Evolutionary conservation across 108 stramenopile genomes (phyloP).

Genomic region (Skeletonema tropicum): DNA sequence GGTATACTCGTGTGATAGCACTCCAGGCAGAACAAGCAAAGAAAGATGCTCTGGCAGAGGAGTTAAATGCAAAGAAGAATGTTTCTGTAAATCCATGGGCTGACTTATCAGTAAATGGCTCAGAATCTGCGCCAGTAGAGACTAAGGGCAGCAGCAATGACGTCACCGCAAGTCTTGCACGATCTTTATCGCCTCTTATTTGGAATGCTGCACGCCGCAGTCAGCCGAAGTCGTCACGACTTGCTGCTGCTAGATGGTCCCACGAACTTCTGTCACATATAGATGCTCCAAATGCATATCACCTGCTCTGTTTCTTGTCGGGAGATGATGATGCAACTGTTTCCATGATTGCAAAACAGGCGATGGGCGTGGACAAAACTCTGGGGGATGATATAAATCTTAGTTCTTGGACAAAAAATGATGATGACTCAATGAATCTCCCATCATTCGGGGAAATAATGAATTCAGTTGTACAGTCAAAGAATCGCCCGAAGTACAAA

Average conservation of each 20-base stretch:
- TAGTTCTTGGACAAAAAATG: neutral
- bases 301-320: conserved; percentile 76
- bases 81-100: conserved; percentile 59
- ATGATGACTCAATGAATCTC: conserved; percentile 6
- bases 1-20: conserved; percentile 61
- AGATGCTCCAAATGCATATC: conserved; percentile 61
- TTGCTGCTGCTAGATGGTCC: conserved; percentile 79
- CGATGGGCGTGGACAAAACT: conserved; percentile 52
- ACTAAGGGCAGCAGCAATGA: conserved; percentile 3
- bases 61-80: neutral
- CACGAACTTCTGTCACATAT: conserved; percentile 60
- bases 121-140: neutral
- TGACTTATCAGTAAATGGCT: conserved; percentile 3
- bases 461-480: conserved; percentile 38
- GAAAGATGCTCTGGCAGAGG: neutral
- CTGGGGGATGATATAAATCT: conserved; percentile 40
- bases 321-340: conserved; percentile 82
- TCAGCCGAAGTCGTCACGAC: conserved; percentile 75
- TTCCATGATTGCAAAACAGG: conserved; percentile 63
- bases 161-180: conserved; percentile 30
- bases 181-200: conserved; percentile 60
- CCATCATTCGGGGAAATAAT: conserved; percentile 62
- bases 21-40: conserved; percentile 11
- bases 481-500: conserved; percentile 49
- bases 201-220: conserved; percentile 64